phyloP scores from a whole-genome alignment of 805 yeast genomes.

The Blastobotrys mokoenaii region DNA sequence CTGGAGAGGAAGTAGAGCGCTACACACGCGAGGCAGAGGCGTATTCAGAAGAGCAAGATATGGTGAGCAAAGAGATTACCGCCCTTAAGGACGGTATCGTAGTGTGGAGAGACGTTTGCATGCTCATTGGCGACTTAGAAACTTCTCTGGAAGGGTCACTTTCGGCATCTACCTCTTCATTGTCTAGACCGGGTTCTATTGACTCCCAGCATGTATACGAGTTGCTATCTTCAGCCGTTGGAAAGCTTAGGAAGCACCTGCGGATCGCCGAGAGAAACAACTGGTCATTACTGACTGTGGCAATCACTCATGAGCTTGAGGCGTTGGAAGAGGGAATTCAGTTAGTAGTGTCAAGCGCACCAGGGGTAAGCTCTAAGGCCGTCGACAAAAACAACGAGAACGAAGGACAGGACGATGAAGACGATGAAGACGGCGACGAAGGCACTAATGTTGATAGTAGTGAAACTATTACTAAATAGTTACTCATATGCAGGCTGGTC shows the following conservation, averaged over 20 bases:
- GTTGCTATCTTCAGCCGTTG: constrained; percentile 9
- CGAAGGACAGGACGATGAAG: no score
- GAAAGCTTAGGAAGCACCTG: constrained; percentile 10
- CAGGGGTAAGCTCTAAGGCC: neutral
- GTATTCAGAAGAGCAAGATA: constrained; percentile 4
- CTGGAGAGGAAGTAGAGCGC: constrained; percentile 5
- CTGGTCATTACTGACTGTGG: constrained; percentile 24
- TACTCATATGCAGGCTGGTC: no score
- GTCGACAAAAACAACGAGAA: neutral
- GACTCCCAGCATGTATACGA: constrained; percentile 11
- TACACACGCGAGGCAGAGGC: constrained; percentile 7
- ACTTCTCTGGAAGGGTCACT: constrained; percentile 6
- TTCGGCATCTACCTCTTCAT: no score
- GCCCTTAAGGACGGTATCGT: constrained; percentile 15
- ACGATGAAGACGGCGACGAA: neutral
- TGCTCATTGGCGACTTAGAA: constrained; percentile 16
- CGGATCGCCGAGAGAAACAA: constrained; percentile 14
- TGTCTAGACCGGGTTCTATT: neutral
- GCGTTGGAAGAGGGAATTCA: constrained; percentile 19
- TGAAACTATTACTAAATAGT: no score
- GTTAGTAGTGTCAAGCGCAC: constrained; percentile 15
- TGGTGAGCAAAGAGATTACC: constrained; percentile 8
- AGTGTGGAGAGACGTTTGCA: constrained; percentile 15
- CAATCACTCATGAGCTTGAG: constrained; percentile 26
- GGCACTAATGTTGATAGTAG: neutral